Evolutionary conservation across 2,329 filamentous ascomycete species (phyloP), one percentile per base, ranked within the genome.

Genomic region (Teratosphaeria viscida): DNA sequence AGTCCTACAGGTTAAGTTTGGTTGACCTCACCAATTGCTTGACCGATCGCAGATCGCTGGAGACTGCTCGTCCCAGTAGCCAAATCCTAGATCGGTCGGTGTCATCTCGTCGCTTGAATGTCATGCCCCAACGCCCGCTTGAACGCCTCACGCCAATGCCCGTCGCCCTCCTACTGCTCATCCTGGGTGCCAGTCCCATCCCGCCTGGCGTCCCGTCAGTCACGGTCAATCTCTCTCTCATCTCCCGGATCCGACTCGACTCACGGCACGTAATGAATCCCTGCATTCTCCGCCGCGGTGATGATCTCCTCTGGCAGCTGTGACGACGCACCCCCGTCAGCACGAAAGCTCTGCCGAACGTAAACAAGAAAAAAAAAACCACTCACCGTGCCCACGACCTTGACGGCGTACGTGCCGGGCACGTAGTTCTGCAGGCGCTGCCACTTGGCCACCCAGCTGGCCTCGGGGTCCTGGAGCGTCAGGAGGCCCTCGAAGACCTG

Each of bases 371-470:
- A 19, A 23, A 23, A 23, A 23, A 23, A 23, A 23, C 23, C 23
- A 75, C 80, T 74, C 65, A 83, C 80, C 62, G 89, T 85, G 19
- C 94, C 94, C 35, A 88, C 90, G 27, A 99, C 94, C 78, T 97
- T 96, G 59, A 91, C 89, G 19, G 94, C 94, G 77, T 99, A 99
- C 60, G 95, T 86, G 58, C 94, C 94, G 16, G 85, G 83, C 57
- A 94, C 87, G 74, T 95, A 97, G 59, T 84, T 85, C 72, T 96
- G 90, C 61, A 99, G 77, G 8, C 94, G 84, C 80, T 97, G 91
- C 88, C 92, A 97, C 72, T 90, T 89, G n/a, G 92, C 92, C 55
- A 97, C 90, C 94, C 94, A 99, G 70, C 89, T 95, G 66, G 81
- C 83, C 52, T 78, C 77, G n/a, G 92, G 92, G 72, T 96, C 87